Evolutionary conservation across 495 filamentous ascomycete species (phyloP).

Genomic region (Trichoderma orchidacearum): DNA sequence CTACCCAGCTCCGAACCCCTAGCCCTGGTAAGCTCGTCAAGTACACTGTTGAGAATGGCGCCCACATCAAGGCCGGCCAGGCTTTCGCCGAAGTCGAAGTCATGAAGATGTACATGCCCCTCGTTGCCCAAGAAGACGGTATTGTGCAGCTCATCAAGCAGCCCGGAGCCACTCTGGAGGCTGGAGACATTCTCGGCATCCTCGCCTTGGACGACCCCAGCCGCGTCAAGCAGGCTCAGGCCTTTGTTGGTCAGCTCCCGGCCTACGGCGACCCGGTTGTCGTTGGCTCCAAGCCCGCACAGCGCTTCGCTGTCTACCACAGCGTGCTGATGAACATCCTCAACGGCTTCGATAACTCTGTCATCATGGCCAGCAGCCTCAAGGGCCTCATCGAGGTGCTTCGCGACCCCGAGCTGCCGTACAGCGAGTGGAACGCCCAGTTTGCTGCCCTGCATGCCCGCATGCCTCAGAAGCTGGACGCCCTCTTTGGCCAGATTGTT

Average conservation of each 20-base stretch:
- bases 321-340: conserved; percentile 80
- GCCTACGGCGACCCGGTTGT: conserved; percentile 76
- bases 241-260: conserved; percentile 88
- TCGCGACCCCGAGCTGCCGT: conserved; percentile 79
- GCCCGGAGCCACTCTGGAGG: conserved; percentile 92
- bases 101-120: conserved; percentile 99
- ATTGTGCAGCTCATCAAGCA: conserved; percentile 98
- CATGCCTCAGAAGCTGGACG: conserved; percentile 88
- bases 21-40: conserved; percentile 97
- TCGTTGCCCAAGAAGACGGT: conserved; percentile 93
- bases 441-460: conserved; percentile 88
- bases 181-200: conserved; percentile 97
- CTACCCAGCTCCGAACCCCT: conserved; percentile 88
- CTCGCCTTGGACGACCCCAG: conserved; percentile 91
- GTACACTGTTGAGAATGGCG: conserved; percentile 92
- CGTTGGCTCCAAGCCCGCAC: conserved; percentile 82
- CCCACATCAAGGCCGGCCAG: conserved; percentile 87
- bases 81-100: conserved; percentile 96
- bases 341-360: conserved; percentile 89
- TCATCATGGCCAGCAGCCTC: conserved; percentile 81
- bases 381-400: conserved; percentile 86
- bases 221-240: conserved; percentile 90
- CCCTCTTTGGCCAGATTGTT: conserved; percentile 65
- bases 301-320: conserved; percentile 66
- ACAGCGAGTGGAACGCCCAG: conserved; percentile 91